Conservation (phyloP, 2,329 filamentous ascomycete species). For the Alternaria solani region DNA sequence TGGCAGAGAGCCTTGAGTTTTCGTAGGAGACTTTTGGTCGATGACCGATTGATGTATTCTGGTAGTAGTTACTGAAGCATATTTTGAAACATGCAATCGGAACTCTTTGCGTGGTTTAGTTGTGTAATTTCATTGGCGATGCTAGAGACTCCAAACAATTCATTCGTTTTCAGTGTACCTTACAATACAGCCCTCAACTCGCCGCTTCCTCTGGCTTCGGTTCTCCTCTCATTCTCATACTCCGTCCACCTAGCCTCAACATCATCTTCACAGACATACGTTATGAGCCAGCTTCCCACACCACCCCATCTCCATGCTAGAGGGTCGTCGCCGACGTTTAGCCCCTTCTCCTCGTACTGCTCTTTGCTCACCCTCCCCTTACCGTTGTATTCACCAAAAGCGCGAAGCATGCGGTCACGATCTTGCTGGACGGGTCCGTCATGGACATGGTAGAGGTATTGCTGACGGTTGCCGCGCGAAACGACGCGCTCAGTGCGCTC, state of each 20-base stretch:
- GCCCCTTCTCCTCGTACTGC: conserved; percentile 28
- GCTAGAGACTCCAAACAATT: neutral
- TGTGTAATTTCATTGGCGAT: neutral
- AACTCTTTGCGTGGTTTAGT: neutral
- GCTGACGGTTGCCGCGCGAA: conserved; percentile 66
- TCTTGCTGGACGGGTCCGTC: conserved; percentile 66
- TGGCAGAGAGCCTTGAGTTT: neutral
- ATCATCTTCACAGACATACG: conserved; percentile 46
- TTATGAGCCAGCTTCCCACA: conserved; percentile 47
- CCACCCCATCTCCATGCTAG: conserved; percentile 51
- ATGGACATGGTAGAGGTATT: conserved; percentile 68
- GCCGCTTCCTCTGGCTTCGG: neutral
- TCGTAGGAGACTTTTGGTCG: neutral
- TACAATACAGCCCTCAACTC: conserved; percentile 34
- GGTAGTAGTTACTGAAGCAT: neutral
- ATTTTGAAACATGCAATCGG: neutral
- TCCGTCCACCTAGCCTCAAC: conserved; percentile 42
- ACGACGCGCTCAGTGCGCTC: conserved; percentile 68
- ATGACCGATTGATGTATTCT: neutral
- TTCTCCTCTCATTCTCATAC: conserved; percentile 20
- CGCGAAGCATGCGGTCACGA: conserved; percentile 54
- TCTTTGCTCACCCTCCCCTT: conserved; percentile 29
- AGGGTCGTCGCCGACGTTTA: conserved; percentile 41
- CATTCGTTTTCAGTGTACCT: neutral
- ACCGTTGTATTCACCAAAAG: conserved; percentile 42